These are phyloP conservation scores for Salvia miltiorrhiza DNA, from an alignment of 257 asterid species.

Conservation along the genomic window DNA sequence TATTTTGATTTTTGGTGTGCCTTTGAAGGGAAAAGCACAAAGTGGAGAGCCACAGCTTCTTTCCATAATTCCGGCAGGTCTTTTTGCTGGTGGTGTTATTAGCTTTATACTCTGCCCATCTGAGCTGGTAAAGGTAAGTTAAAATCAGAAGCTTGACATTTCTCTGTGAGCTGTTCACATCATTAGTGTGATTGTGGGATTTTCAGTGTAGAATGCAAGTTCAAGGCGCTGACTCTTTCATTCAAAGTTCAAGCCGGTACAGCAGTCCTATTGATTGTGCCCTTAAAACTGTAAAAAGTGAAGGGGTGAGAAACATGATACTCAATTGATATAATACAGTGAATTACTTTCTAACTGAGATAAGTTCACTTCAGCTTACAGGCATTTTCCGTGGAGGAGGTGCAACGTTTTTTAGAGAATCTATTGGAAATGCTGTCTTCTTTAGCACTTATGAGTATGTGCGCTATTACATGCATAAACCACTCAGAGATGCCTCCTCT, in stretches of 20 bases:
- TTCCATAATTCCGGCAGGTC: constrained; percentile 70
- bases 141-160: constrained; percentile 18
- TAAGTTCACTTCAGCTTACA: constrained; percentile 51
- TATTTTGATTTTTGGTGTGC: neutral
- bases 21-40: constrained; percentile 53
- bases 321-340: constrained; percentile 13
- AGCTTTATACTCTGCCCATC: constrained; percentile 89
- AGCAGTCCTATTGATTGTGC: constrained; percentile 83
- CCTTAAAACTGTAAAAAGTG: constrained; percentile 57
- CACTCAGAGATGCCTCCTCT: constrained; percentile 53
- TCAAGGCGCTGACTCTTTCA: constrained; percentile 68
- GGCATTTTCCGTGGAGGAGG: constrained; percentile 86
- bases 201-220: constrained; percentile 99
- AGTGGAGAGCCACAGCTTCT: constrained; percentile 63
- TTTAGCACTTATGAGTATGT: constrained; percentile 79
- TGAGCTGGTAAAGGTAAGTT: constrained; percentile 79
- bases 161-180: constrained; percentile 14
- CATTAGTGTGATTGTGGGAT: constrained; percentile 42
- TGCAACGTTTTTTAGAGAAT: constrained; percentile 75
- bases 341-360: constrained; percentile 38
- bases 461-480: constrained; percentile 66
- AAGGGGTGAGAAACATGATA: constrained; percentile 64
- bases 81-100: constrained; percentile 75
- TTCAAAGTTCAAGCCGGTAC: constrained; percentile 53
- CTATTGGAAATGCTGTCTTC: constrained; percentile 77